Percentiles rank a stretch among this genome's conserved stretches.
Conservation (phyloP, 2,329 filamentous ascomycete genomes). For the Xylariales sp. region DNA sequence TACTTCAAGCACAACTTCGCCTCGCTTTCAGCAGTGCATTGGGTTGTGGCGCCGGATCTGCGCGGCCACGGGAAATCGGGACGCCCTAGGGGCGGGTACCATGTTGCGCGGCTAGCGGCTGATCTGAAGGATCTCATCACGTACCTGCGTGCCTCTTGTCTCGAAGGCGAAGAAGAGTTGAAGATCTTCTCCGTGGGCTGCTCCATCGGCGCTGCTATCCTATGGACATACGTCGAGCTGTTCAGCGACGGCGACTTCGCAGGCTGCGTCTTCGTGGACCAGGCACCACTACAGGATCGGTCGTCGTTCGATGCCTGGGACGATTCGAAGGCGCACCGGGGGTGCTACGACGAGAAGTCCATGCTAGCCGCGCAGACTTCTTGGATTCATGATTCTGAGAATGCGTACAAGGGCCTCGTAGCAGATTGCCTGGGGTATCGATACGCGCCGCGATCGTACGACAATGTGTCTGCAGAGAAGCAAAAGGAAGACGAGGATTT, state of each 20-base stretch:
- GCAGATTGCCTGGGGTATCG: conserved; percentile 32
- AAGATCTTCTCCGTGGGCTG: conserved; percentile 31
- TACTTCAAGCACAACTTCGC: conserved; percentile 33
- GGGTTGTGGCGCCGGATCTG: conserved; percentile 35
- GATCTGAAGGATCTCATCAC: conserved; percentile 29
- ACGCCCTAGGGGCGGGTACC: conserved; percentile 29
- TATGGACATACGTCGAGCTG: conserved; percentile 36
- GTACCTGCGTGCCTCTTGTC: conserved; percentile 17
- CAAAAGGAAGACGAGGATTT: conserved; percentile 27
- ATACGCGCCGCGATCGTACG: conserved; percentile 18
- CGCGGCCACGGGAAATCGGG: conserved; percentile 33
- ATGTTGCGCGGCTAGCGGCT: conserved; percentile 35
- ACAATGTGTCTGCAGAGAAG: conserved; percentile 20
- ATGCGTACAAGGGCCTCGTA: conserved; percentile 27
- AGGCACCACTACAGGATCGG: conserved; percentile 36
- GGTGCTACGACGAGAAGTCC: conserved; percentile 34
- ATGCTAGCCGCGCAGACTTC: conserved; percentile 40
- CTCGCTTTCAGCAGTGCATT: conserved; percentile 22
- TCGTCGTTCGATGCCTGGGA: conserved; percentile 29
- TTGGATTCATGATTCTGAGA: conserved; percentile 38
- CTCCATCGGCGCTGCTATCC: conserved; percentile 35
- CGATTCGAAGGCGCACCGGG: conserved; percentile 24
- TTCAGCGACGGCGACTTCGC: conserved; percentile 28
- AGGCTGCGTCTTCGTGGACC: conserved; percentile 34
- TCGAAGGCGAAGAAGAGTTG: not conserved